These are phyloP conservation scores for Tetrahymena malaccensis DNA, from an alignment of 73 alveolate species.

Conservation along the genomic window DNA sequence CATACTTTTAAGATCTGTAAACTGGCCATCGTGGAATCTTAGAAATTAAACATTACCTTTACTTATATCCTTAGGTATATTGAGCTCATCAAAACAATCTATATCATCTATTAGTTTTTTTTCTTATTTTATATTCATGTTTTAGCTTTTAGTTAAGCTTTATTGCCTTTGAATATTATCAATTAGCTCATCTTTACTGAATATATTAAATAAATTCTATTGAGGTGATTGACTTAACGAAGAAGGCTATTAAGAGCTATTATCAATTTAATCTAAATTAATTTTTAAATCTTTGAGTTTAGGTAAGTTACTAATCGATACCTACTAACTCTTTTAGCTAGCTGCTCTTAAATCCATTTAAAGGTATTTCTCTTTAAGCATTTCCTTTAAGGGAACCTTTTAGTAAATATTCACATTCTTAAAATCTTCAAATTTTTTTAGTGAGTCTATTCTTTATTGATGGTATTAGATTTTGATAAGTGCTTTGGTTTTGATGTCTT, in stretches of 20 bases:
- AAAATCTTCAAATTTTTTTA: neutral
- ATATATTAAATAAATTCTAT: neutral
- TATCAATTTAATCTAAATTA: neutral
- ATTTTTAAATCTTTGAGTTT: neutral
- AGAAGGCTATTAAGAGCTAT: neutral
- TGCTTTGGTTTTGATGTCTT: neutral
- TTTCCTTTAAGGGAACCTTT: neutral
- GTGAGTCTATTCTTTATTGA: neutral
- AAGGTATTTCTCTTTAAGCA: neutral
- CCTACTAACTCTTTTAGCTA: neutral
- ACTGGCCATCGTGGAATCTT: neutral
- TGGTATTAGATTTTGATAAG: neutral
- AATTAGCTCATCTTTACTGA: neutral
- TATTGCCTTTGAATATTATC: neutral
- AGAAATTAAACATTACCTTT: neutral
- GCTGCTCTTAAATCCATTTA: neutral
- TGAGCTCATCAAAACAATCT: neutral
- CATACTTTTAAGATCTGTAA: neutral
- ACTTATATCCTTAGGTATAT: neutral
- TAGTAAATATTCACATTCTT: neutral
- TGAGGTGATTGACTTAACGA: neutral
- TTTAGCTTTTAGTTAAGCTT: neutral
- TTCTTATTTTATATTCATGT: neutral
- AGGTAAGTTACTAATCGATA: neutral
- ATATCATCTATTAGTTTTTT: neutral